Evolutionary conservation across 2,329 filamentous ascomycete genomes (phyloP), one percentile per base, ranked within the genome.

Genomic region (Madurella mycetomatis): DNA sequence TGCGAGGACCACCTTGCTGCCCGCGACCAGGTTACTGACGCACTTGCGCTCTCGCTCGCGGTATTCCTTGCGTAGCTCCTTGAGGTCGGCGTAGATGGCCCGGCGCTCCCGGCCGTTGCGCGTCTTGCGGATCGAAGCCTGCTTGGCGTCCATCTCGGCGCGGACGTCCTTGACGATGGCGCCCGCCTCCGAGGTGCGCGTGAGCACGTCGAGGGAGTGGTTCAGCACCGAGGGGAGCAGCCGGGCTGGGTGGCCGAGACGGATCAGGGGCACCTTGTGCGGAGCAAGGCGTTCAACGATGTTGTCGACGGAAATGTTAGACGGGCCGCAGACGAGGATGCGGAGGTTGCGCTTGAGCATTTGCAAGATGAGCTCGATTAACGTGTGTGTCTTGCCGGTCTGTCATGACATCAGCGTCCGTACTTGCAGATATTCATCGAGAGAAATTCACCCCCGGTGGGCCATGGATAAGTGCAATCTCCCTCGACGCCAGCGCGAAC

Each of bases 261-360:
- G 87, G 37, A 97, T 81, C 64, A 97, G 90, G 0, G 90, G 87
- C 1, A 96, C 79, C 65, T 90, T 91, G 69, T 92, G 88, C 0
- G 88, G 84, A 1, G 91, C 84, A 1, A 97, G 80, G 8, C 94
- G 85, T 72, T 99, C 94, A 9, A 96, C 92, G 54, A 99, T 95
- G 67, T 99, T 99, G 78, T 99, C 94, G 1, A 99, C 94, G 0
- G 90, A 94, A 63, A 99, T 92, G 68, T 99, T 99, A 31, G 90
- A 96, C 0, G 94, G 94, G 0, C 92, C 94, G 65, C 94, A 97
- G n/a, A 97, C 92, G 1, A 97, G 78, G 11, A 97, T 77, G 1
- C 91, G 83, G 51, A 86, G 79, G 34, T 84, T 81, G 19, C 83
- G 82, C 66, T 85, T 86, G 51, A 95, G 76, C 62, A 97, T 76